These are phyloP conservation scores for Bipolaris gigantea DNA, from an alignment of 2,329 filamentous ascomycete species.

Conservation along the genomic window DNA sequence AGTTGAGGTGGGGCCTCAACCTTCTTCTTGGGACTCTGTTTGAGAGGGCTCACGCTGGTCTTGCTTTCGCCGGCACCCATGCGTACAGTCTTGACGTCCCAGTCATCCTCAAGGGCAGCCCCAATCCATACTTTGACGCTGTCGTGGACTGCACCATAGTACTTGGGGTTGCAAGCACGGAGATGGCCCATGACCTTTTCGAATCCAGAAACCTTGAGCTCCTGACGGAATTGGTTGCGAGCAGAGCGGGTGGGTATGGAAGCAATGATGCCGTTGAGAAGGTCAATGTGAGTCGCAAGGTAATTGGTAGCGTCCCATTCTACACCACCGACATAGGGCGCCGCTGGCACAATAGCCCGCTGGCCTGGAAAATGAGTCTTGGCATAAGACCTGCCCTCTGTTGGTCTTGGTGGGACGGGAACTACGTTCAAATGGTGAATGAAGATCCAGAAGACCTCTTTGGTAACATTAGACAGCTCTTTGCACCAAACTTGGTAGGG, in stretches of 20 bases:
- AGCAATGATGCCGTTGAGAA: conserved; percentile 87
- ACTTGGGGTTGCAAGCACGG: conserved; percentile 94
- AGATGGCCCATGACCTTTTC: conserved; percentile 85
- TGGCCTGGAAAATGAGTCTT: conserved; percentile 80
- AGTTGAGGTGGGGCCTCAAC: conserved; percentile 41
- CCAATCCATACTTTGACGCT: conserved; percentile 87
- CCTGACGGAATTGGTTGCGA: conserved; percentile 76
- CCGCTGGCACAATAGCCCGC: conserved; percentile 86
- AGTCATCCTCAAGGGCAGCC: conserved; percentile 83
- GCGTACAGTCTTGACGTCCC: conserved; percentile 79
- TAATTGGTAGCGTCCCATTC: conserved; percentile 99
- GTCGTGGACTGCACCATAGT: conserved; percentile 90
- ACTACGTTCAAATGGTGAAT: conserved; percentile 91
- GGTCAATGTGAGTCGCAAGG: conserved; percentile 85
- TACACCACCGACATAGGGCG: conserved; percentile 93
- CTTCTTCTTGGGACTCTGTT: conserved; percentile 49
- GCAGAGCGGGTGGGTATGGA: conserved; percentile 70
- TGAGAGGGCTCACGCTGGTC: conserved; percentile 34
- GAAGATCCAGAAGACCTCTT: conserved; percentile 99
- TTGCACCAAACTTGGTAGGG: conserved; percentile 95
- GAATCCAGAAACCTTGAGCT: conserved; percentile 82
- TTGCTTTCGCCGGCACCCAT: conserved; percentile 60
- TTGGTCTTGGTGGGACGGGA: conserved; percentile 55
- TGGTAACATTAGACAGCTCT: conserved; percentile 88
- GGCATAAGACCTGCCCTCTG: conserved; percentile 47